These are phyloP conservation scores for Coprinopsis strossmayeri DNA, from an alignment of 768 basidiomycete genomes.

Conservation along the genomic window DNA sequence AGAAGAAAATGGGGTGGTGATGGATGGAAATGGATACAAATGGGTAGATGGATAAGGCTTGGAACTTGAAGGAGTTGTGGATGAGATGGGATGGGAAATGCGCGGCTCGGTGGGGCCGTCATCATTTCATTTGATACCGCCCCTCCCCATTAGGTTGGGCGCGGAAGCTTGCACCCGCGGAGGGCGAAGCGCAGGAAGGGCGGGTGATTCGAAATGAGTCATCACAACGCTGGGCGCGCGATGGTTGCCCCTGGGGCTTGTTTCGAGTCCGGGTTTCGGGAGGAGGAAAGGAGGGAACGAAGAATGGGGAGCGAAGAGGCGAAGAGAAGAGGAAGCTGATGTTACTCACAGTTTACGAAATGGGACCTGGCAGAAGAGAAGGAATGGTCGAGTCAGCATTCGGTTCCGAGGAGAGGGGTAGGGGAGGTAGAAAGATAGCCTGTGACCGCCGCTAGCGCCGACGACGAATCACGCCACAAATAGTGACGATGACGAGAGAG, in stretches of 20 bases:
- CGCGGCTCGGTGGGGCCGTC: no score
- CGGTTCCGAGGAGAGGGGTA: not conserved
- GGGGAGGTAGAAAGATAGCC: conserved; percentile 1
- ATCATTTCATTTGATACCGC: no score
- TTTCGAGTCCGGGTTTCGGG: no score
- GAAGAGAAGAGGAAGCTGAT: not conserved
- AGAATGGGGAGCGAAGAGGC: not conserved
- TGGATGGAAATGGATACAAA: no score
- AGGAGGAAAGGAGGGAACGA: not conserved
- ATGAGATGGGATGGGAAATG: not conserved
- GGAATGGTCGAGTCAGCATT: no score
- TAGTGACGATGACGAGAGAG: not conserved
- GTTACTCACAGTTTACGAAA: conserved; percentile 75
- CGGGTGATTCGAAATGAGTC: not conserved
- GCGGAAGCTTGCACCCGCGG: no score
- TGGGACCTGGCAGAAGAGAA: conserved; percentile 51
- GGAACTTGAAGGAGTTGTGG: conserved; percentile 6
- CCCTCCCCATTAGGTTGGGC: no score
- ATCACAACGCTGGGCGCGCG: no score
- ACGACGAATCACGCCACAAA: conserved; percentile 2
- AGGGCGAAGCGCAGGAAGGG: no score
- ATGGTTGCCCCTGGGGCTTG: no score
- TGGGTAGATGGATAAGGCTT: not conserved
- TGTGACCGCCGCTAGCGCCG: no score
- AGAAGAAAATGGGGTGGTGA: no score